These are phyloP conservation scores for Neurospora sp. DNA, from an alignment of 495 filamentous ascomycete species.

Conservation along the genomic window DNA sequence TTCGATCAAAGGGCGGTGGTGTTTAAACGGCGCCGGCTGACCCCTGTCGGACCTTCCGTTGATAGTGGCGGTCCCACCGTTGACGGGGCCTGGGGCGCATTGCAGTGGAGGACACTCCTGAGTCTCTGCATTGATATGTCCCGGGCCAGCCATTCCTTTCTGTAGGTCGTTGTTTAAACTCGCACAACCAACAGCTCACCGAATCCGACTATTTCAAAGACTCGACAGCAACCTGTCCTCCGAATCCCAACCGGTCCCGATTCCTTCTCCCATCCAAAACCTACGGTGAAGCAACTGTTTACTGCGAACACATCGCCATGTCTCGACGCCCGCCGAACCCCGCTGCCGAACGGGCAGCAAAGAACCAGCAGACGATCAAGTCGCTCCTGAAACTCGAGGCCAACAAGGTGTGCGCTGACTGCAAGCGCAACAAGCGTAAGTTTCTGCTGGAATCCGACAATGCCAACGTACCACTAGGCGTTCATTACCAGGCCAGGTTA, in stretches of 20 bases:
- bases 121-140: not conserved
- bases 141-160: not conserved
- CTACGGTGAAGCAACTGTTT: not conserved
- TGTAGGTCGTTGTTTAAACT: not conserved
- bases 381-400: constrained; percentile 79
- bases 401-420: constrained; percentile 96
- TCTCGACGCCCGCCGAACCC: constrained; percentile 75
- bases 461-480: not conserved
- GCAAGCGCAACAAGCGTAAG: constrained; percentile 95
- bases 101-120: not conserved
- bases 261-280: not conserved
- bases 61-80: not conserved
- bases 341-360: constrained; percentile 67
- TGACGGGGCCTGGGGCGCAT: not conserved
- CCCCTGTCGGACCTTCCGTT: not conserved
- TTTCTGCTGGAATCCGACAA: constrained; percentile 5
- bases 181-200: not conserved
- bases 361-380: constrained; percentile 87
- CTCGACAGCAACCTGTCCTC: not conserved
- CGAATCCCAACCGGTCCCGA: not conserved
- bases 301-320: constrained; percentile 42
- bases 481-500: constrained; percentile 5
- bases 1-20: not conserved
- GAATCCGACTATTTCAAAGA: not conserved
- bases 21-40: not conserved